Evolutionary conservation across 108 stramenopile species (phyloP), one percentile per base, ranked within the genome.

Genomic region (Pseudonitzschia delicatissima): DNA sequence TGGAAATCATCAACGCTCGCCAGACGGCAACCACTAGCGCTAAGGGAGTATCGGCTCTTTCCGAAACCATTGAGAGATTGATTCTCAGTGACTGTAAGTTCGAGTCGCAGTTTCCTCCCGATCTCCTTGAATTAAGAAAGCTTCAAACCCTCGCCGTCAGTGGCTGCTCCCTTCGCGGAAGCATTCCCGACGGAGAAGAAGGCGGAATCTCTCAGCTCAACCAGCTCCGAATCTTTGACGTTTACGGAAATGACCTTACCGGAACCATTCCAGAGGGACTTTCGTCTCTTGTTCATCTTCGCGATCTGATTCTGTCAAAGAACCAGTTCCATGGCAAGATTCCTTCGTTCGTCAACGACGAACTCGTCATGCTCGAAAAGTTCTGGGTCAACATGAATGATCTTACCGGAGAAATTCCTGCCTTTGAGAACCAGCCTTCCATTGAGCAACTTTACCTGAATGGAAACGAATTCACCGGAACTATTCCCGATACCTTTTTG

Each of bases 371-470:
- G n/a, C 45, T 73, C 12, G 57, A 62, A 39, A 45, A 68, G 37
- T 48, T 74, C 27, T 60, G 65, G 51, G 34, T 74, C 28, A 44
- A 45, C 40, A 20, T 50, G 15, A 70, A 70, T 28, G 69, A 70
- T 20, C 51, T 70, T 27, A 70, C 69, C 2, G 79, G 79, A 26
- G 12, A 71, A 12, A 34, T 80, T 12, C 79, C 75, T 9, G 26
- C 66, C 3, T 73, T 80, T 55, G 34, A 64, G 49, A 47, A 61
- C 25, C 40, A 69, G 21, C 58, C 66, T 1, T 34, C 66, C 7
- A 23, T 91, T 12, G 62, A 82, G 8, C 67, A 85, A 37, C 50
- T 91, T 27, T 77, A 73, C 37, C 67, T 80, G 13, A 70, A 63
- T 8, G 42, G 58, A 21, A 80, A 80, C 33, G 34, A 35, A 11